Base-by-base conservation (phyloP, 495 filamentous ascomycete genomes). In the Penicillium pancosmium region DNA sequence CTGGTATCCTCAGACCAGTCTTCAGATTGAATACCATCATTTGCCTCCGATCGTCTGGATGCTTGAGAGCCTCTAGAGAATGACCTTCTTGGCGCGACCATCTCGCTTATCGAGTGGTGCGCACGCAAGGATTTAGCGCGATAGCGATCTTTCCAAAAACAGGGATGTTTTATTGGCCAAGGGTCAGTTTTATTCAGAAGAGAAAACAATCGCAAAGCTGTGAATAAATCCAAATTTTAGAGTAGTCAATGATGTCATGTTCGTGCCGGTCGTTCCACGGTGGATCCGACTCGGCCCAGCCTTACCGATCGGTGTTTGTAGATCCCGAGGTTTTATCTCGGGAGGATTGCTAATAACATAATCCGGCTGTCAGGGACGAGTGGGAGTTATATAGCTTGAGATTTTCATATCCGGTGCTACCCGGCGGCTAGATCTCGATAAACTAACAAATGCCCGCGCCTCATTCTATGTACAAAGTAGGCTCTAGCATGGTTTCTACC, bases 1-100 rank as follows among this genome's bases (percentile, higher is more conserved):
- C 27, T 62, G 5, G 56, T 25, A 9, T 57, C 57, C 6, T 56
- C 48, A 0, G 58, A 54, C 68, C 60, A 70, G 48, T 68, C 65
- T 12, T 59, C 54, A 1, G 62, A 57, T 34, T 23, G 58, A 8
- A 57, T 60, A 11, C 34, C 48, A 2, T 51, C 56, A 34, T 58
- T 16, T 8, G 50, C 54, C 5, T 41, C 36, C 18, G 59, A 50
- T 48, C 21, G 23, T 27, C 46, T 27, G 18, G 46, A 48, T 27
- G 23, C n/a, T n/a, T 27, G 31, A 23, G 46, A 48, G 9, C 46
- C 46, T n/a, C 46, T 48, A 13, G 46, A 48, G 3, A n/a, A 48
- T 10, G 19, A 25, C 11, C 46, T 52, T 34, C 25, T 52, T 25
- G 50, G 23, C 7, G 21, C 46, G 46, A 48, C 46, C 46, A 27